phyloP scores from a whole-genome alignment of 192 early-diverging fungal species.

The Phlyctochytrium arcticum region DNA sequence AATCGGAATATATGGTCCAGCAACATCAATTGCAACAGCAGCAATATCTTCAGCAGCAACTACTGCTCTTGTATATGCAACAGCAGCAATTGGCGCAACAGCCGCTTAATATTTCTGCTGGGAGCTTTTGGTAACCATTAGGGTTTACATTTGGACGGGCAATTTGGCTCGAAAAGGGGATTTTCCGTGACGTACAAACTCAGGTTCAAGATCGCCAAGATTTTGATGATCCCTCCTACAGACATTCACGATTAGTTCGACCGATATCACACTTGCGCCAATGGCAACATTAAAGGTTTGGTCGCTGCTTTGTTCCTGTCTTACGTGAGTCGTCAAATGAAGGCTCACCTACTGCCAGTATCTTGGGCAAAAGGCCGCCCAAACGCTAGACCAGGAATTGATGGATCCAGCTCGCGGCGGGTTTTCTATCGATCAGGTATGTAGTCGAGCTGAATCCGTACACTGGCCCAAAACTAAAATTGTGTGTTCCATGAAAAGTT shows the following conservation, averaged over 20 bases:
- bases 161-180: too few species aligned
- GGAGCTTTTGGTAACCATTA: too few species aligned
- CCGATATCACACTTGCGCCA: too few species aligned
- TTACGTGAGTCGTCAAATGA: too few species aligned
- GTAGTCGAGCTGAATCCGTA: not conserved
- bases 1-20: slow-evolving; percentile 53
- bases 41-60: slow-evolving; percentile 40
- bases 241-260: too few species aligned
- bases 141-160: too few species aligned
- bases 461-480: slow-evolving; percentile 7
- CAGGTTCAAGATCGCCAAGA: too few species aligned
- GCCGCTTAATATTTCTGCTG: too few species aligned
- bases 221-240: too few species aligned
- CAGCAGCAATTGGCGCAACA: slow-evolving; percentile 33
- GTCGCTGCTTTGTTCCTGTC: too few species aligned
- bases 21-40: slow-evolving; percentile 40
- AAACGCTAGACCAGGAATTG: slow-evolving; percentile 77
- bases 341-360: slow-evolving; percentile 5
- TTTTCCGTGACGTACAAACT: too few species aligned
- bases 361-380: slow-evolving; percentile 54
- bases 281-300: too few species aligned
- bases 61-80: slow-evolving; percentile 34
- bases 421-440: slow-evolving; percentile 83
- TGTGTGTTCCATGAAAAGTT: slow-evolving; percentile 13
- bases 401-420: slow-evolving; percentile 76